Evolutionary conservation across 163 green algal species (phyloP).

Genomic region (Chloroidium sp.): DNA sequence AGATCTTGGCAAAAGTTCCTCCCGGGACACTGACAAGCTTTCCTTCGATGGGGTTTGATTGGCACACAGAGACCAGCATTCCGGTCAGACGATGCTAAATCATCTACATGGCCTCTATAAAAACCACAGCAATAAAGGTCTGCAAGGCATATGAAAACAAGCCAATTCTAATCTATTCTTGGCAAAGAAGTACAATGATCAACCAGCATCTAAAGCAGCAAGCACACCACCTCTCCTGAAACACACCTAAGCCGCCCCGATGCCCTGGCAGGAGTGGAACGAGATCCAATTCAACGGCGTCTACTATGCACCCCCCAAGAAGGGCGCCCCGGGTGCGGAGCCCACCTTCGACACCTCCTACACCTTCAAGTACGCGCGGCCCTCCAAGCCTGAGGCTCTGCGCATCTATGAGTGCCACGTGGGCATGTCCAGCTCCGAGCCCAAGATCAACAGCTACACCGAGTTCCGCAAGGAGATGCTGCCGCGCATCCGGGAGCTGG

Average conservation of each 20-base stretch:
- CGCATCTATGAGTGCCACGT: constrained; percentile 98
- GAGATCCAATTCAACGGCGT: constrained; percentile 95
- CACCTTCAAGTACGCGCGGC: constrained; percentile 88
- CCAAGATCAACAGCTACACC: constrained; percentile 89
- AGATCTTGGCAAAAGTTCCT: too few relatives aligned
- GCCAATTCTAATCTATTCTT: too few relatives aligned
- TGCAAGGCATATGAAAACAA: too few relatives aligned
- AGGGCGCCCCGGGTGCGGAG: constrained; percentile 35
- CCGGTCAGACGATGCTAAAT: too few relatives aligned
- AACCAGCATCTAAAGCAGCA: too few relatives aligned
- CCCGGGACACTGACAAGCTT: too few relatives aligned
- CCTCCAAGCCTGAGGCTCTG: constrained; percentile 66
- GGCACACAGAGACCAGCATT: too few relatives aligned
- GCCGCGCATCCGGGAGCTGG: constrained; percentile 83
- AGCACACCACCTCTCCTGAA: too few relatives aligned
- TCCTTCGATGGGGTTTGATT: too few relatives aligned
- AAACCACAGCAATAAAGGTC: too few relatives aligned
- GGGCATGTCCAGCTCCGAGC: constrained; percentile 70
- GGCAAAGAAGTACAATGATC: too few relatives aligned
- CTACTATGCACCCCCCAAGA: constrained; percentile 73
- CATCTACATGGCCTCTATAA: too few relatives aligned
- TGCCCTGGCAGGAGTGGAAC: constrained; percentile 63
- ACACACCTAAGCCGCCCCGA: not conserved
- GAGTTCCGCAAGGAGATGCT: constrained; percentile 91
- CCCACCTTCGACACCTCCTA: constrained; percentile 60